Conservation (phyloP, 805 yeast genomes). For the Candida odintsovae region DNA sequence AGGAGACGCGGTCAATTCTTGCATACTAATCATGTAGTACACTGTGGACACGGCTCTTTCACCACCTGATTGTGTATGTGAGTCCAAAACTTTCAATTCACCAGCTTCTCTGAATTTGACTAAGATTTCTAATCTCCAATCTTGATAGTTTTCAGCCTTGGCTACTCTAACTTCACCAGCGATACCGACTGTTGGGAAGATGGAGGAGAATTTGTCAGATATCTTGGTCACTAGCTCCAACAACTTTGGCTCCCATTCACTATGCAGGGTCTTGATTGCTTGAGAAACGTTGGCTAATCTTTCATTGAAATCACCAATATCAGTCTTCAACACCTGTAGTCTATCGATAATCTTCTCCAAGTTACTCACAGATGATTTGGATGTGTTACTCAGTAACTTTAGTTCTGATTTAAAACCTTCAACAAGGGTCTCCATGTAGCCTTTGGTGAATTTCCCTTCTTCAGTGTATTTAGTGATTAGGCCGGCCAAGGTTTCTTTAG, state of each 20-base stretch:
- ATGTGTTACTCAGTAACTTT: conserved; percentile 28
- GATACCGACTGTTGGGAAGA: conserved; percentile 74
- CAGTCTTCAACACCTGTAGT: conserved; percentile 16
- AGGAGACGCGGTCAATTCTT: conserved; percentile 83
- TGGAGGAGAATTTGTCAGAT: conserved; percentile 56
- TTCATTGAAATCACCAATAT: conserved; percentile 18
- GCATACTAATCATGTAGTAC: conserved; percentile 82
- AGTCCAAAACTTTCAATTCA: conserved; percentile 63
- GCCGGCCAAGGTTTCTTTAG: conserved; percentile 31
- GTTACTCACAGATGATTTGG: conserved; percentile 31
- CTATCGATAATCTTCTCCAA: conserved; percentile 25
- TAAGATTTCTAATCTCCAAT: conserved; percentile 80
- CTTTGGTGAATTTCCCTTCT: conserved; percentile 32
- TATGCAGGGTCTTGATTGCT: conserved; percentile 33
- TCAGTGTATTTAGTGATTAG: conserved; percentile 35
- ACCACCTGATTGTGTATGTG: conserved; percentile 96
- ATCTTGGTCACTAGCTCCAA: conserved; percentile 46
- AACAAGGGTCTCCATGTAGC: conserved; percentile 33
- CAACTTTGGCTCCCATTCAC: conserved; percentile 59
- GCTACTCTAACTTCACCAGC: conserved; percentile 73
- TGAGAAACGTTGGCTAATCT: conserved; percentile 25
- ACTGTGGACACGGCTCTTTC: conserved; percentile 96
- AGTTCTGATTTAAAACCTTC: conserved; percentile 42
- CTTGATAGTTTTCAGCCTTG: conserved; percentile 46
- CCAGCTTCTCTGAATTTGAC: conserved; percentile 83